Percentiles rank a stretch among this genome's conserved stretches.
Conservation (phyloP, 768 basidiomycete species). For the Naganishia onofrii region DNA sequence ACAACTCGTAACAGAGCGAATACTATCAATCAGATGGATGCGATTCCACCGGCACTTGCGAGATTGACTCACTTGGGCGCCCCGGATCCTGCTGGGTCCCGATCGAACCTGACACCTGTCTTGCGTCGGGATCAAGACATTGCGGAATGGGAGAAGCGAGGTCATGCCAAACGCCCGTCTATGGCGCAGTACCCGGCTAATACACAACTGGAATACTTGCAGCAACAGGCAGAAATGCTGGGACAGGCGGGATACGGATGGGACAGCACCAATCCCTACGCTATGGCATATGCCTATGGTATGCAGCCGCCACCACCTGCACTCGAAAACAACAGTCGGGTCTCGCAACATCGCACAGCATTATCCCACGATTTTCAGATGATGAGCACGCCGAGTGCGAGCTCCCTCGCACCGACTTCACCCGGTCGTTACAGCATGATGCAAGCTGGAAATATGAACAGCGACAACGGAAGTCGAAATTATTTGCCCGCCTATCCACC, state of each 20-base stretch:
- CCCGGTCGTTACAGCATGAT: slow-evolving; percentile 24
- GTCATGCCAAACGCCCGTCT: slow-evolving; percentile 48
- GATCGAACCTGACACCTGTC: slow-evolving; percentile 76
- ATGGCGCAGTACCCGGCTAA: slow-evolving; percentile 61
- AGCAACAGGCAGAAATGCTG: slow-evolving; percentile 73
- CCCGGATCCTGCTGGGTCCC: slow-evolving; percentile 53
- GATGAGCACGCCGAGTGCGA: slow-evolving; percentile 70
- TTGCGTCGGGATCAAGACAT: slow-evolving; percentile 91
- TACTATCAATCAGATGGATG: slow-evolving; percentile 87
- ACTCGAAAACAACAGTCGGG: slow-evolving; percentile 56
- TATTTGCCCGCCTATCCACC: slow-evolving; percentile 57
- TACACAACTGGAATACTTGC: slow-evolving; percentile 83
- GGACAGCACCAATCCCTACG: slow-evolving; percentile 25
- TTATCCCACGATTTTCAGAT: slow-evolving; percentile 32
- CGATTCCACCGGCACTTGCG: slow-evolving; percentile 89
- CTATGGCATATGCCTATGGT: slow-evolving; percentile 44
- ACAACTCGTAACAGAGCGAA: slow-evolving; percentile 70
- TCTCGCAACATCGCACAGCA: slow-evolving; percentile 57
- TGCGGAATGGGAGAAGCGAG: slow-evolving; percentile 89
- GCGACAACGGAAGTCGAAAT: slow-evolving; percentile 7
- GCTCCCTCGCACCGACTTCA: slow-evolving; percentile 17
- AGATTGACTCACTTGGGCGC: slow-evolving; percentile 79
- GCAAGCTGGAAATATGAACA: slow-evolving; percentile 25
- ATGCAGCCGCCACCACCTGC: slow-evolving; percentile 63
- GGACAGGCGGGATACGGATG: slow-evolving; percentile 37